Conservation (phyloP, 352 stramenopile genomes). For the Phytophthora multivora region DNA sequence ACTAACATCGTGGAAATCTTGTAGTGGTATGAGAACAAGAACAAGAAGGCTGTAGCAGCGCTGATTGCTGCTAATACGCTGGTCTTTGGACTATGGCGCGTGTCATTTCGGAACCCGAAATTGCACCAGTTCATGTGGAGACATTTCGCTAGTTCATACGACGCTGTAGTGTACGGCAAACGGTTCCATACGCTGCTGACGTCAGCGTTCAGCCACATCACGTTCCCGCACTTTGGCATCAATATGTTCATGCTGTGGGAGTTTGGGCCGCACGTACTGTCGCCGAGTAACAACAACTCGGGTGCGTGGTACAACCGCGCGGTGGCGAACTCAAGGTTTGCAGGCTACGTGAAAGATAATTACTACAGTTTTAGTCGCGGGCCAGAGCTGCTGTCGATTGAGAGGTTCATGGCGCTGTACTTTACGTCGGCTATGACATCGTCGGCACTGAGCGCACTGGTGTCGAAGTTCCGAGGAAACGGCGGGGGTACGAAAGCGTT, state of each 20-base stretch:
- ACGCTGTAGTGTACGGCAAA: constrained; percentile 65
- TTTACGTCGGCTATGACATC: constrained; percentile 73
- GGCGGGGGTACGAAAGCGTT: constrained; percentile 40
- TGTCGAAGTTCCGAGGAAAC: constrained; percentile 68
- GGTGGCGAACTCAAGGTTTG: constrained; percentile 52
- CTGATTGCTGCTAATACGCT: constrained; percentile 74
- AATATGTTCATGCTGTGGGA: constrained; percentile 93
- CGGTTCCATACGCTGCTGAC: constrained; percentile 78
- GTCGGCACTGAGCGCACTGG: constrained; percentile 66
- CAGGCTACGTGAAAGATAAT: constrained; percentile 43
- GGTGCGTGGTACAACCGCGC: constrained; percentile 59
- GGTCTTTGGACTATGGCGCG: constrained; percentile 76
- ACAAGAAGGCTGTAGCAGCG: constrained; percentile 57
- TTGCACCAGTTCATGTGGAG: constrained; percentile 82
- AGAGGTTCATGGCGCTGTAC: constrained; percentile 77
- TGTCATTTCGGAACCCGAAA: constrained; percentile 50
- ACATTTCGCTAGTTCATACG: constrained; percentile 86
- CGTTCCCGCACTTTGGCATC: constrained; percentile 77
- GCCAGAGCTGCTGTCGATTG: constrained; percentile 50
- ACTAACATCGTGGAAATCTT: constrained; percentile 1
- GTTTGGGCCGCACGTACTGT: constrained; percentile 73
- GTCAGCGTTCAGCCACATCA: constrained; percentile 86
- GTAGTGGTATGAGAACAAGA: constrained; percentile 65
- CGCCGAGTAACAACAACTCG: constrained; percentile 46
- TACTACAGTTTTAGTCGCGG: constrained; percentile 32